Base-by-base conservation (phyloP, 495 filamentous ascomycete species). In the Xylaria grammica region DNA sequence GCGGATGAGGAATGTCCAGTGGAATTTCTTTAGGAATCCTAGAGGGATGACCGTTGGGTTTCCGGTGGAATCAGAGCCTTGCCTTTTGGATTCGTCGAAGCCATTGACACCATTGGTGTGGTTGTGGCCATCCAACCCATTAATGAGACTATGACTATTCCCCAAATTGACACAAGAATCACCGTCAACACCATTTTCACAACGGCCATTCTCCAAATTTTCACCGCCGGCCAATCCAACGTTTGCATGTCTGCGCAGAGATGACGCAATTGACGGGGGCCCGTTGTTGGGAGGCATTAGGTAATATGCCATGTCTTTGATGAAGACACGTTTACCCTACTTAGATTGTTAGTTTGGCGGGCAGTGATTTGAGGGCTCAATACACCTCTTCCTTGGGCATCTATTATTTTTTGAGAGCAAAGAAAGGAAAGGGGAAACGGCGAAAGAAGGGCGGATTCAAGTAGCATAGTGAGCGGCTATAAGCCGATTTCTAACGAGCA, bases 1-100 rank as follows among this genome's bases (percentile, higher is more conserved):
- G 54, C 95, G 93, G 81, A 99, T 97, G 40, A 99, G 84, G 81
- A 99, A 97, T n/a, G 93, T 91, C 81, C 93, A 97, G 70, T 97
- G 92, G 81, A 96, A 97, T 55, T 83, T 73, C 63, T 81, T 77
- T 42, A 97, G 81, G 54, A 92, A 72, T 19, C 82, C 81, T 2
- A 82, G 73, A 15, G 95, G 95, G 54, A 97, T 75, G 17, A 96
- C 88, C 8, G 94, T 96, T 15, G 94, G 94, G 74, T 97, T 97
- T 24, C 81, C 80, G 6, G 81, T 77, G 71, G 90, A 84, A 50
- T 63, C 27, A 44, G 67, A 60, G 57, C 65, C 62, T 42, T 70
- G 54, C 53, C 49, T 44, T n/a, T 44, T 30, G 48, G 58, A 54
- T 44, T 66, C 58, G 64, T 74, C 70, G 30, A 63, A 53, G 52